A percentile compares a stretch with the other conserved stretches of the same genome.
Conservation (phyloP, 1,284 basidiomycete genomes). For the Tilletia indica region DNA sequence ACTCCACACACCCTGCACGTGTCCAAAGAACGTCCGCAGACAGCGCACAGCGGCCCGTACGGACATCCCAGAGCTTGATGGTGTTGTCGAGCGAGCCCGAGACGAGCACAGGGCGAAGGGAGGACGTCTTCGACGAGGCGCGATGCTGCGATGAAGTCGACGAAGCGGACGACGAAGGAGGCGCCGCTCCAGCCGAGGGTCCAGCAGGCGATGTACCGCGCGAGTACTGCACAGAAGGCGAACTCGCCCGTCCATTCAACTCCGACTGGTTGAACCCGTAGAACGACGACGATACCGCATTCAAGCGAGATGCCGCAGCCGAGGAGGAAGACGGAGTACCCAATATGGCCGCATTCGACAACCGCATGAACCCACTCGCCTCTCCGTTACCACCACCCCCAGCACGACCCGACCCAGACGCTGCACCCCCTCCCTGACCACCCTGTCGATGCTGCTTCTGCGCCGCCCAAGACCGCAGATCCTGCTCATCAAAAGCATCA, state of each 20-base stretch:
- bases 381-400: neutral
- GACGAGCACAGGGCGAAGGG: conserved; percentile 66
- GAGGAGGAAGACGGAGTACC: neutral
- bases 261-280: too few species aligned
- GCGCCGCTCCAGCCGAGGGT: neutral
- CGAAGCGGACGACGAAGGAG: neutral
- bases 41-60: conserved; percentile 75
- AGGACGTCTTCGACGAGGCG: neutral
- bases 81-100: conserved; percentile 94
- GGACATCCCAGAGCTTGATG: conserved; percentile 93
- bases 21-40: conserved; percentile 84
- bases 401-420: too few species aligned
- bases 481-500: conserved; percentile 8
- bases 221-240: neutral
- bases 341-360: neutral
- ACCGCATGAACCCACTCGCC: neutral
- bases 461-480: neutral
- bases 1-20: conserved; percentile 89
- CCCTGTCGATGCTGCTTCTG: neutral
- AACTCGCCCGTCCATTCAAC: too few species aligned
- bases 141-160: neutral
- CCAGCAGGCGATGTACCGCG: neutral
- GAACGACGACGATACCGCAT: neutral
- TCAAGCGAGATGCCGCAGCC: neutral
- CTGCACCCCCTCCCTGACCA: neutral